Base-by-base conservation (phyloP, 208 protist genomes). In the Herpetomonas tarakana region DNA sequence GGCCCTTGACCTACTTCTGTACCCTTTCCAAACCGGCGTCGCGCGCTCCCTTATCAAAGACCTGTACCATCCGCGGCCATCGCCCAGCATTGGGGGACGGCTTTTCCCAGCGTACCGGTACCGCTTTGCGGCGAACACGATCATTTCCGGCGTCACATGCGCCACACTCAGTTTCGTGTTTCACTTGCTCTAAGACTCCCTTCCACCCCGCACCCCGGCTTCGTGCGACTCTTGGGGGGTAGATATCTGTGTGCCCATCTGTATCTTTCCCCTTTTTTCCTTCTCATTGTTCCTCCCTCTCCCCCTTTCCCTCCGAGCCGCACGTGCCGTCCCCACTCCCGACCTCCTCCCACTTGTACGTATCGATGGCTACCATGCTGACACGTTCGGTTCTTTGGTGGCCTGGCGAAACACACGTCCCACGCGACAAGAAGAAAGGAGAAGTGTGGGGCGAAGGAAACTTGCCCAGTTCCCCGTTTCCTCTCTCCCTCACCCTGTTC, bases 71-170 rank as follows among this genome's bases (percentile, higher is more conserved):
- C 83, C 85, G 12, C 59, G 73, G 49, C 21, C 52, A 21, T 51
- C 76, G 16, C 84, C 82, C 2, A 78, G 67, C 44, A 86, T 82
- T 38, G 80, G 82, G 1, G 71, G 74, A 1, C 58, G 73, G 6
- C 58, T 81, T 3, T 90, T 68, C 61, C 74, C 81, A 0, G 84
- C 81, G 4, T 94, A 91, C 55, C 65, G 74, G n/a, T 81, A 74
- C 59, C 80, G 80, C 27, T 66, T 91, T 31, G 53, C 73, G 2
- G 65, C 68, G 21, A 92, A 92, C 55, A 21, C 74, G 22, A 2
- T 88, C 7, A 61, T 88, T 30, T 65, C 78, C 25, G 66, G 69
- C 24, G 30, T 71, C 0, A 85, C 80, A 3, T 86, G 74, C 4
- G 56, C 75, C 18, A 39, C 14, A 1, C 52, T 25, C 52, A 58